phyloP scores from a whole-genome alignment of 1,284 basidiomycete species.

The Salmacisia buchloeana region DNA sequence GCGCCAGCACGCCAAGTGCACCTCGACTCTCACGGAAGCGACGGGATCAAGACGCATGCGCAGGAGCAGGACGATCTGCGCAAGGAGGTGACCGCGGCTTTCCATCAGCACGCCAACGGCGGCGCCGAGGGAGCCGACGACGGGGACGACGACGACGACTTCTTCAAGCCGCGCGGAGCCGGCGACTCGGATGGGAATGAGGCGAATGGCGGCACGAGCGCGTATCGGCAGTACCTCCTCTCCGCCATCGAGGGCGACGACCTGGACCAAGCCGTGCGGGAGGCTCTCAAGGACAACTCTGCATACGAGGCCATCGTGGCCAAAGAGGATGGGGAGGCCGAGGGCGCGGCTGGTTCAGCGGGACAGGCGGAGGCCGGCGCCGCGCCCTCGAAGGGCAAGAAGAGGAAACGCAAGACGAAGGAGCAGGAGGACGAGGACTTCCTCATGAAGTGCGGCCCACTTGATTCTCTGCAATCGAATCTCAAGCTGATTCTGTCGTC shows the following conservation, averaged over 20 bases:
- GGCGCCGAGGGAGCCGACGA: slow-evolving; percentile 58
- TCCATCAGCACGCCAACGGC: slow-evolving; percentile 56
- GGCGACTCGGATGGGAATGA: slow-evolving; percentile 71
- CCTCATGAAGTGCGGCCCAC: slow-evolving; percentile 66
- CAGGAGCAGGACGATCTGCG: slow-evolving; percentile 73
- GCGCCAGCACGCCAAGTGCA: slow-evolving; percentile 48
- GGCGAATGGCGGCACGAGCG: slow-evolving; percentile 61
- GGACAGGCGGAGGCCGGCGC: slow-evolving; percentile 22
- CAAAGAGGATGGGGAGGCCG: slow-evolving; percentile 15
- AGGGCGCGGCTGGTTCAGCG: slow-evolving; percentile 23
- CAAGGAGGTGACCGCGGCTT: slow-evolving; percentile 76
- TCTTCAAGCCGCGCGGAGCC: slow-evolving; percentile 66
- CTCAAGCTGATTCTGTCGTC: not conserved
- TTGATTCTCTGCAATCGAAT: not conserved
- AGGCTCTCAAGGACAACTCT: slow-evolving; percentile 21
- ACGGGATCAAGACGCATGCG: slow-evolving; percentile 62
- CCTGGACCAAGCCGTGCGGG: slow-evolving; percentile 53
- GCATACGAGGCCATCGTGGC: no score
- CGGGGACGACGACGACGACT: slow-evolving; percentile 56
- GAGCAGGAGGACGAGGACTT: slow-evolving; percentile 72
- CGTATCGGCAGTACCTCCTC: slow-evolving; percentile 73
- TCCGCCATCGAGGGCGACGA: slow-evolving; percentile 72
- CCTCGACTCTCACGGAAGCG: slow-evolving; percentile 51
- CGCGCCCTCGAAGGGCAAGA: slow-evolving; percentile 35
- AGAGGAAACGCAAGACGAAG: slow-evolving; percentile 47